Percentiles rank a stretch among this genome's conserved stretches.
phyloP scores from a whole-genome alignment of 1,284 basidiomycete species.

The Bjerkandera adusta region DNA sequence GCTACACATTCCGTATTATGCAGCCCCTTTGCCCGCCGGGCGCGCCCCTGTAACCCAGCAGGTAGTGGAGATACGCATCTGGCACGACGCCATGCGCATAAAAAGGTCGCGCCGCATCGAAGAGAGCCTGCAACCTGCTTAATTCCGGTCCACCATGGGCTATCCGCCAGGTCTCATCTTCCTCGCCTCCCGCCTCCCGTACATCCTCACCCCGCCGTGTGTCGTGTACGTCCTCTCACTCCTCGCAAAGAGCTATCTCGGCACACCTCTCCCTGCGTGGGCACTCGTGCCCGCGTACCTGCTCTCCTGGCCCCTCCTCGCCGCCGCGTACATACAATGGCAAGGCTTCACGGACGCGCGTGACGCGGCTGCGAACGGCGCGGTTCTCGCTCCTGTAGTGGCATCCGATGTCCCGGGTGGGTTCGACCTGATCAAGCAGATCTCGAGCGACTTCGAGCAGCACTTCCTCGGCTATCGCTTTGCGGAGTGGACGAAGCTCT shows the following conservation, averaged over 20 bases:
- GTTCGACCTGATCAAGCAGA: slow-evolving; percentile 18
- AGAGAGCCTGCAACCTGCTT: too few relatives aligned
- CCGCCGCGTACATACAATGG: slow-evolving; percentile 9
- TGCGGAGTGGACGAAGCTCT: slow-evolving; percentile 16
- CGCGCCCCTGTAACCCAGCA: too few relatives aligned
- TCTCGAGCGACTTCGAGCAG: slow-evolving; percentile 2
- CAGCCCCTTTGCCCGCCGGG: too few relatives aligned
- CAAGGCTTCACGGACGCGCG: slow-evolving; percentile 11
- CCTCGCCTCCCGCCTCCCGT: slow-evolving; percentile 12
- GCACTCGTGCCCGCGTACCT: slow-evolving; percentile 4
- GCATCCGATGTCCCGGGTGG: slow-evolving; percentile 19
- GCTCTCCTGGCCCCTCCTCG: slow-evolving; percentile 14
- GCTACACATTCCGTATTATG: too few relatives aligned
- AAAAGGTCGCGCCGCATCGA: too few relatives aligned
- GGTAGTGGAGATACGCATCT: too few relatives aligned
- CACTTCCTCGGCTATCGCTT: slow-evolving; percentile 20
- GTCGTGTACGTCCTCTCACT: slow-evolving; percentile 2
- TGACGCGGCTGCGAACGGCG: slow-evolving; percentile 21
- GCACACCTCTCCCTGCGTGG: slow-evolving; percentile 11
- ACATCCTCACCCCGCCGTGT: slow-evolving; percentile 13
- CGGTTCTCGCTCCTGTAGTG: slow-evolving; percentile 19
- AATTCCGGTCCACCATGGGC: slow-evolving; percentile 5
- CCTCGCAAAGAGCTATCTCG: background rate
- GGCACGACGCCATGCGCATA: too few relatives aligned
- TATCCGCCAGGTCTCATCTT: slow-evolving; percentile 18